Evolutionary conservation across 2,329 filamentous ascomycete genomes (phyloP).

Genomic region (Mycogone perniciosa): DNA sequence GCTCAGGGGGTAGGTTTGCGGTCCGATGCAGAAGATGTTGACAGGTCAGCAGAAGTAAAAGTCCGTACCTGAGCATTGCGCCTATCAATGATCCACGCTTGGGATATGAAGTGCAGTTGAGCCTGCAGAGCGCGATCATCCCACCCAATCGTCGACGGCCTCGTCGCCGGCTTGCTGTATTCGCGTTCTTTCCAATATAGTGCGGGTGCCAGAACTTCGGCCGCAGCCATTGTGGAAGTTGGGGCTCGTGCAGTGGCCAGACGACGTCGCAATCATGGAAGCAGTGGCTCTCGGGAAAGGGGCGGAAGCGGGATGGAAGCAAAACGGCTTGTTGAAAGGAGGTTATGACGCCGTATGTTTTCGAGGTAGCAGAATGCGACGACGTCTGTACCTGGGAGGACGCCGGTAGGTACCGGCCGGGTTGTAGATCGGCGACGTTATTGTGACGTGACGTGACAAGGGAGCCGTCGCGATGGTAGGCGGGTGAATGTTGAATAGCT

Average conservation of each 20-base stretch:
- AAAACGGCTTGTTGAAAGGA: background rate
- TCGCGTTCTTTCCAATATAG: conserved; percentile 3
- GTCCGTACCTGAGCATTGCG: conserved; percentile 17
- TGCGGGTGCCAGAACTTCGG: conserved; percentile 6
- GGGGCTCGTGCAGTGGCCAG: conserved; percentile 4
- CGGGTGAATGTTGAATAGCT: background rate
- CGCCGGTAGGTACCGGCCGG: no score
- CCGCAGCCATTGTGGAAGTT: conserved; percentile 10
- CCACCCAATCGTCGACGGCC: conserved; percentile 17
- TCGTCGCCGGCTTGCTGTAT: background rate
- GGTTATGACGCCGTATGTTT: background rate
- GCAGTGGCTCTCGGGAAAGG: background rate
- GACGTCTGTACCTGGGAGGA: background rate
- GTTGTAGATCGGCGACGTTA: no score
- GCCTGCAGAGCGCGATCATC: conserved; percentile 21
- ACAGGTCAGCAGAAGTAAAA: background rate
- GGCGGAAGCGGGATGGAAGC: background rate
- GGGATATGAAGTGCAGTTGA: conserved; percentile 27
- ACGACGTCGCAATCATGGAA: conserved; percentile 10
- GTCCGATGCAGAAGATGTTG: conserved; percentile 1
- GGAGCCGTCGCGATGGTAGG: background rate
- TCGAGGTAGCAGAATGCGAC: background rate
- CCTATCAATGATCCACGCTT: conserved; percentile 25
- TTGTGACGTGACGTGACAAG: no score
- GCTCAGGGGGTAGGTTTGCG: background rate